Evolutionary conservation across 495 filamentous ascomycete genomes (phyloP).

Genomic region (Aspergillus saccharolyticus): DNA sequence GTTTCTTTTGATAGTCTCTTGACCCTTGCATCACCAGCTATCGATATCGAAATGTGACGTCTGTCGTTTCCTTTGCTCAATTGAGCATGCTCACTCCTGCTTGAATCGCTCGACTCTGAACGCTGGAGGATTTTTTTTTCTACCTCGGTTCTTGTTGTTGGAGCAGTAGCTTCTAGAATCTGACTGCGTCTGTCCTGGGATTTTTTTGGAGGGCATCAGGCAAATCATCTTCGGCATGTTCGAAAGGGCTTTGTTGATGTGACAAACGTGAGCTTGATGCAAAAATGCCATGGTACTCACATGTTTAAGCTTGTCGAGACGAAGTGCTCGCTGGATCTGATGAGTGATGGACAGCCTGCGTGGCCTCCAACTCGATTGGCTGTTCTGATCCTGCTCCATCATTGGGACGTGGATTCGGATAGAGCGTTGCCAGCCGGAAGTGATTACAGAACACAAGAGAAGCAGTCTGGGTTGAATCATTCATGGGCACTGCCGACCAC

Average conservation of each 20-base stretch:
- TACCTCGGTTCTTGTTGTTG: not conserved
- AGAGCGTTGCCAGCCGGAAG: too few relatives aligned
- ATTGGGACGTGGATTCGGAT: not conserved
- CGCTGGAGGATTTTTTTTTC: not conserved
- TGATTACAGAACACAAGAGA: too few relatives aligned
- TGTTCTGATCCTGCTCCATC: conserved; percentile 9
- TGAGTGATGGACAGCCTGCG: conserved; percentile 34
- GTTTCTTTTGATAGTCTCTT: not conserved
- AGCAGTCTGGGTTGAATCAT: not conserved
- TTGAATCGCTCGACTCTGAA: not conserved
- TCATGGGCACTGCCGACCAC: not conserved
- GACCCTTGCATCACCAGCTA: not conserved
- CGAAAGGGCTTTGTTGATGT: not conserved
- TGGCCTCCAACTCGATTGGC: conserved; percentile 20
- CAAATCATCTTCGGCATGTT: not conserved
- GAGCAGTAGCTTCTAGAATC: not conserved
- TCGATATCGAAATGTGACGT: not conserved
- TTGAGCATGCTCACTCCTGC: not conserved
- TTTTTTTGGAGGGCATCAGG: not conserved
- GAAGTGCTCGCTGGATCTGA: conserved; percentile 33
- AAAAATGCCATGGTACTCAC: conserved; percentile 17
- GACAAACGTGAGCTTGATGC: not conserved
- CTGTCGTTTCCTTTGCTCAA: not conserved
- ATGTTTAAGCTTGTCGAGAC: conserved; percentile 23
- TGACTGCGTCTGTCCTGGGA: not conserved